These are phyloP conservation scores for Ceratorhiza oryzae-sativae DNA, from an alignment of 1,284 basidiomycete species.

Conservation along the genomic window DNA sequence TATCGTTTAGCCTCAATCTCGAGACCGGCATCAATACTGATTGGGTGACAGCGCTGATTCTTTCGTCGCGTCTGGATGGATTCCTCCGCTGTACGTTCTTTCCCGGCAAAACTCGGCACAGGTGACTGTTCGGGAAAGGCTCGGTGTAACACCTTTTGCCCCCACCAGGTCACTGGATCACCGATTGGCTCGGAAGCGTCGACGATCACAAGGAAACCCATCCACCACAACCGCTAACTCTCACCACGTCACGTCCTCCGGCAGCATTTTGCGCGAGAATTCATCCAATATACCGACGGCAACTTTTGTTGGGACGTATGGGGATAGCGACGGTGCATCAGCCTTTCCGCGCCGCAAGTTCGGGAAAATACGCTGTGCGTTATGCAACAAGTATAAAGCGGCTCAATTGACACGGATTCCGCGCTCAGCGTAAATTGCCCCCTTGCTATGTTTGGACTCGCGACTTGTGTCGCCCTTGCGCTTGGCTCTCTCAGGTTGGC, in stretches of 20 bases:
- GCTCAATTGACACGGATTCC: neutral
- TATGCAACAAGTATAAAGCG: neutral
- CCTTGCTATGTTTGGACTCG: constrained; percentile 9
- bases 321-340: neutral
- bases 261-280: constrained; percentile 1
- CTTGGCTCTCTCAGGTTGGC: constrained; percentile 5
- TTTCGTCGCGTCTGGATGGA: neutral
- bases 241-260: neutral
- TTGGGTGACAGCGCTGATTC: too few species aligned
- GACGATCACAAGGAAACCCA: neutral
- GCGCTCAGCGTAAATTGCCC: neutral
- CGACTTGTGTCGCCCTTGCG: neutral
- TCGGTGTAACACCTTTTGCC: constrained; percentile 3
- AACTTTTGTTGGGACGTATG: neutral
- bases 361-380: neutral
- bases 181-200: neutral
- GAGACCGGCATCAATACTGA: too few species aligned
- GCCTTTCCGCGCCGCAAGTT: neutral
- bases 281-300: neutral
- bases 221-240: neutral
- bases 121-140: constrained; percentile 6
- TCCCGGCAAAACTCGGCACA: neutral
- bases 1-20: too few species aligned
- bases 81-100: constrained; percentile 7
- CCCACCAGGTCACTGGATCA: neutral